phyloP scores from a whole-genome alignment of 768 basidiomycete species.

The Ephemerocybe angulata region DNA sequence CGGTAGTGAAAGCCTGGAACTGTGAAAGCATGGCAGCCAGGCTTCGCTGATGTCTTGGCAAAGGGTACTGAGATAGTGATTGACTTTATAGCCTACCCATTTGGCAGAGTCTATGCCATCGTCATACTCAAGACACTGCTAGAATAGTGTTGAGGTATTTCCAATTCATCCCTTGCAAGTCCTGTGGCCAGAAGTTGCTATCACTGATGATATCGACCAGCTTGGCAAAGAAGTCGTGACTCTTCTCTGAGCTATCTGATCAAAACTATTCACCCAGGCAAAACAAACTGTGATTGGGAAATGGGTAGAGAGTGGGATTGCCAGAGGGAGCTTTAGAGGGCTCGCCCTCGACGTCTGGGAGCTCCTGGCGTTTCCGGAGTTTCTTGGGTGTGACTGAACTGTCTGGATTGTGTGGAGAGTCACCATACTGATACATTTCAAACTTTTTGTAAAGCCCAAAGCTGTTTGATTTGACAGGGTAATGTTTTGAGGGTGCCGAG shows the following conservation, averaged over 20 bases:
- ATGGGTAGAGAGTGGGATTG: background rate
- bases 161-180: background rate
- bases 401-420: constrained; percentile 22
- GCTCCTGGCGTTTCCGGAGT: constrained; percentile 2
- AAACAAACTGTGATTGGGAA: background rate
- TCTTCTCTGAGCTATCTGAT: background rate
- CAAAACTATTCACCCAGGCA: background rate
- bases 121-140: background rate
- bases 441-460: too few relatives aligned
- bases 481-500: too few relatives aligned
- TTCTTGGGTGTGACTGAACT: constrained; percentile 12
- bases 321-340: background rate
- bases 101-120: background rate
- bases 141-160: background rate
- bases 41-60: background rate
- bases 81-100: background rate
- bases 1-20: constrained; percentile 26
- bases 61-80: background rate
- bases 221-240: background rate
- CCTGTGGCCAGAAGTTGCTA: background rate
- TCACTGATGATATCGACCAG: background rate
- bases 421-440: background rate
- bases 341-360: background rate
- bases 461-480: too few relatives aligned
- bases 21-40: background rate